Base-by-base conservation (phyloP, 148 eudicot species). In the Camellia japonica region DNA sequence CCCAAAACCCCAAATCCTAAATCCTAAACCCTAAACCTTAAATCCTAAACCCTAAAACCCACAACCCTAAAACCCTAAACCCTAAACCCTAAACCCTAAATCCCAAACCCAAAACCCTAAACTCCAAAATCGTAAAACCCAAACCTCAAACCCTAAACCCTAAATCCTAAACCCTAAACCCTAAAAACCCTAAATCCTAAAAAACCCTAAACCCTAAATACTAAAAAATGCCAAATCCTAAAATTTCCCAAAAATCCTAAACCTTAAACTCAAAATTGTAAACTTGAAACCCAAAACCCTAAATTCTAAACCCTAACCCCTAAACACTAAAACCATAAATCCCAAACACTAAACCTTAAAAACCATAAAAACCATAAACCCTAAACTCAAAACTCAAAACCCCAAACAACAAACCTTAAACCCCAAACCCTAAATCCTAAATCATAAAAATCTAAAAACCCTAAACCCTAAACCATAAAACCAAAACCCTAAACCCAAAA, bases 21-120 rank as follows among this genome's bases (percentile, higher is more conserved):
- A 58, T n/a, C 62, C 16, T 58, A 58, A 58, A 58, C 62, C 62
- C 62, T 58, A 58, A 15, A 15, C 62, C 16, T 12, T 12, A 58
- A 58, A 58, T 12, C 13, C 62, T n/a, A 15, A 12, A 58, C 13
- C 13, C 62, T n/a, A 15, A 12, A 58, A 58, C 13, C 62, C 62
- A 15, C 16, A 23, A 58, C 62, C 62, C 62, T 58, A n/a, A 58
- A 58, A 58, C 62, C 62, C 62, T 58, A 58, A 58, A 58, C 16
- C 62, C 62, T n/a, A n/a, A 23, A 58, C 62, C 62, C 62, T 58
- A 58, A 58, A 58, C 62, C 62, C 62, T 58, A 58, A 58, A 58
- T n/a, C 62, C 62, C 16, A 23, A 23, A 23, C 62, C 62, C 62
- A 12, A 58, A 58, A 58, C 62, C 62, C 62, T 58, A 58, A 59